These are phyloP conservation scores for Grigorovia humatica DNA, from an alignment of 805 yeast species.

Conservation along the genomic window DNA sequence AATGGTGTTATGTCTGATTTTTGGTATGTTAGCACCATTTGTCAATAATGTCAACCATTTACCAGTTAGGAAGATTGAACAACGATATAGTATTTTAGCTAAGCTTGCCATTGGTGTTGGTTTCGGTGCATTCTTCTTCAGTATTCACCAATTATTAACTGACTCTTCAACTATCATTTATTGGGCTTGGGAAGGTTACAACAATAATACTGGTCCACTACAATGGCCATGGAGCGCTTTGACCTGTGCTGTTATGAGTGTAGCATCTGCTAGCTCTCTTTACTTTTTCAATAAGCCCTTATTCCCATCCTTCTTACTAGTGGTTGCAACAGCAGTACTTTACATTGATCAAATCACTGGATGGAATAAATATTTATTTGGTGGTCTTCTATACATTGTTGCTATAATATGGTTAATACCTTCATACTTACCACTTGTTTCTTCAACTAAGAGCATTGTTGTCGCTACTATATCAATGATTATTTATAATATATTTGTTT, in stretches of 20 bases:
- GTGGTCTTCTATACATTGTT: conserved; percentile 60
- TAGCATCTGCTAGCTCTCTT: conserved; percentile 38
- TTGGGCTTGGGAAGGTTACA: conserved; percentile 97
- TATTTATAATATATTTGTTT: conserved; percentile 42
- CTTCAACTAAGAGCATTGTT: conserved; percentile 45
- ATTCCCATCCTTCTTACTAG: conserved; percentile 20
- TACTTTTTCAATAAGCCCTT: conserved; percentile 14
- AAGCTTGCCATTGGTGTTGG: conserved; percentile 39
- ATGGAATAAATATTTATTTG: conserved; percentile 35
- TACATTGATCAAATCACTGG: conserved; percentile 14
- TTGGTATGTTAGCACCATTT: conserved; percentile 53
- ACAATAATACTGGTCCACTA: conserved; percentile 74
- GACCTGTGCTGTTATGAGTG: conserved; percentile 46
- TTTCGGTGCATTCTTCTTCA: conserved; percentile 65
- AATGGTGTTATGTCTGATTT: conserved; percentile 29
- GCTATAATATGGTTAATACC: conserved; percentile 59
- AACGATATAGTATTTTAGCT: conserved; percentile 5
- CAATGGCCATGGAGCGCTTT: conserved; percentile 55
- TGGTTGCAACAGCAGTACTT: conserved; percentile 22
- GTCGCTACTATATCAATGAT: conserved; percentile 42
- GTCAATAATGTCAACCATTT: conserved; percentile 16
- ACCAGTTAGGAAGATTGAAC: background rate
- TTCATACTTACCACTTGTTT: conserved; percentile 38
- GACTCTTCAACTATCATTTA: conserved; percentile 81
- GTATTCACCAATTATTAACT: conserved; percentile 60